phyloP scores from a whole-genome alignment of 2,329 filamentous ascomycete species.

The Fusarium bulbicola region DNA sequence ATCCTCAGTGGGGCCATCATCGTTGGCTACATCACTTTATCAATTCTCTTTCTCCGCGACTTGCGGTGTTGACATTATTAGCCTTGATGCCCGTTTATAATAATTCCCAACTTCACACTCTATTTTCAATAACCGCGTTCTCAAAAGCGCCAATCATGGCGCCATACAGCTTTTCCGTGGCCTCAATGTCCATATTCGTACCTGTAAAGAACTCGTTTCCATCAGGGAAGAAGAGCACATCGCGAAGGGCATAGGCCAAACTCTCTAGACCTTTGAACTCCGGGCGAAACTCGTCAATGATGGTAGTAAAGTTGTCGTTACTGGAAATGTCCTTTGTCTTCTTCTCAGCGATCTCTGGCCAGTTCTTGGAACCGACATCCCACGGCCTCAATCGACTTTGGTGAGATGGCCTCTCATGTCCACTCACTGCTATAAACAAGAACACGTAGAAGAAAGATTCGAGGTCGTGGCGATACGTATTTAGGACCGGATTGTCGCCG shows the following conservation, averaged over 20 bases:
- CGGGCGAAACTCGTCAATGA: not conserved
- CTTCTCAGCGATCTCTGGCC: not conserved
- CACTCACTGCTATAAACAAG: conserved; percentile 13
- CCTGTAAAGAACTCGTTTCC: not conserved
- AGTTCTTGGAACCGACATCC: not conserved
- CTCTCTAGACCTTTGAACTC: not conserved
- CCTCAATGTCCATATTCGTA: not conserved
- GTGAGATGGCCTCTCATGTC: not conserved
- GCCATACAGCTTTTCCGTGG: not conserved
- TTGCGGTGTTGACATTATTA: too few relatives aligned
- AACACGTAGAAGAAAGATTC: conserved; percentile 45
- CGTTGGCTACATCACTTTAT: too few relatives aligned
- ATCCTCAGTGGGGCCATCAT: too few relatives aligned
- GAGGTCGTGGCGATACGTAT: conserved; percentile 41
- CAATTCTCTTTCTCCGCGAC: accelerated
- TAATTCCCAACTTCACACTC: too few relatives aligned
- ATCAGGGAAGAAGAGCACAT: not conserved
- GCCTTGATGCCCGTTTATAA: too few relatives aligned
- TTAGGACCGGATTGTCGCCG: not conserved
- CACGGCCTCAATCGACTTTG: conserved; percentile 2
- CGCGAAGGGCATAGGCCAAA: not conserved
- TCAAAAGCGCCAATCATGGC: not conserved
- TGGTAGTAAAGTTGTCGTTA: not conserved
- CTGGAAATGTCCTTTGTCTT: conserved; percentile 1
- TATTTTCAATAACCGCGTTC: accelerated